Base-by-base conservation (phyloP, 2,329 filamentous ascomycete species). In the Tympanopsis confertula region DNA sequence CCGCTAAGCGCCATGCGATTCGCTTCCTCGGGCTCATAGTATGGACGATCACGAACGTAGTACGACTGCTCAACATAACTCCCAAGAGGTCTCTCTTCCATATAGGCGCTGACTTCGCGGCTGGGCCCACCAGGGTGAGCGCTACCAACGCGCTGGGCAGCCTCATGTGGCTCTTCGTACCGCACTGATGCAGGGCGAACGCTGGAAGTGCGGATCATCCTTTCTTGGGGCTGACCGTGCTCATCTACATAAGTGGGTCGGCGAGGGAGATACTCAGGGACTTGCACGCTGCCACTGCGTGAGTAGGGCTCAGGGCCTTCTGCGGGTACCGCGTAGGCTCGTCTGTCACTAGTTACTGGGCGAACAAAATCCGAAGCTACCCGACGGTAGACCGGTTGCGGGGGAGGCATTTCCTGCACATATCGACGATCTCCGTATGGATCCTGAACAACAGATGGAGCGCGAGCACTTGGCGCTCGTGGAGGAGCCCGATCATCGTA, bases 181-280 rank as follows among this genome's bases (percentile, higher is more conserved):
- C 61, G 56, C 19, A 55, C 42, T 3, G 54, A 39, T n/a, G 60
- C 56, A 15, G 78, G 76, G 35, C 75, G 69, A 22, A 74, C 69
- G 50, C 77, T 82, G 5, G 71, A 52, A 20, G 74, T 62, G 40
- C 77, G 63, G 30, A 69, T 49, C 30, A 70, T 50, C 44, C 75
- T 74, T 40, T 78, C 73, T 24, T 68, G 61, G 3, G 69, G 59
- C 2, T 58, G 44, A 14, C 69, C 69, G 19, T 71, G 22, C 7
- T 26, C 22, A 10, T 26, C 22, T 26, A 26, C 22, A n/a, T 63
- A 65, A 5, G 57, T 48, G 18, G 52, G 44, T 15, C 45, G 58
- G 13, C 54, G 54, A 20, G 51, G 44, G 19, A 56, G 42, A 39
- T 63, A 64, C 35, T 65, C 61, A 33, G 57, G 47, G 13, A 65